Evolutionary conservation across 2,329 filamentous ascomycete species (phyloP), one percentile per base, ranked within the genome.

Genomic region (Orbilia javanica): DNA sequence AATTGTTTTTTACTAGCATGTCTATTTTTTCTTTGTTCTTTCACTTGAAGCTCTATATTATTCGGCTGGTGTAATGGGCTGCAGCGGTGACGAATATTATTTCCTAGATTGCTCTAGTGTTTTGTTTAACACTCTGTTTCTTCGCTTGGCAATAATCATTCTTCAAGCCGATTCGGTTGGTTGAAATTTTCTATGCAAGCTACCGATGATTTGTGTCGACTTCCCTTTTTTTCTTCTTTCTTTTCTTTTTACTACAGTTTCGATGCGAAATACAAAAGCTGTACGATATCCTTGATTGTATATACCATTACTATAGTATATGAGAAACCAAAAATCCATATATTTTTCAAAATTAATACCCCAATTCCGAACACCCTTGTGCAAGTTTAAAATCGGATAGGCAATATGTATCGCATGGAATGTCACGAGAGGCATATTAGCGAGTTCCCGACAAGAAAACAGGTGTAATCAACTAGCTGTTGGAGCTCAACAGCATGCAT

Each of bases 1-100:
- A 7, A 3, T 50, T 74, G 15, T 39, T 22, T 74, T 39, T 74
- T 62, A 6, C 20, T 66, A 67, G 50, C 69, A 65, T 53, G 42
- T 60, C 27, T 48, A 39, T 34, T 65, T 57, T 34, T 39, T 57
- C 13, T 48, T 48, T 6, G 4, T 4, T 3, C 7, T 13, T 44
- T n/a, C 4, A 7, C n/a, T 44, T 44, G 42, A 44, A 53, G 25
- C 15, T 60, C 31, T 8, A 42, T 22, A 42, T 39, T 42, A 60
- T 60, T 42, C 31, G 55, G 55, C 34, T 18, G 55, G 55, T 42
- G 55, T 60, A 60, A 60, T 60, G 55, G 55, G 55, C 34, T 60
- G 34, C 55, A 60, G 34, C 31, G 55, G 55, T 60, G 55, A 60
- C 55, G 55, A 60, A 60, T 60, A 60, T 42, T 60, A 60, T 60